phyloP scores from a whole-genome alignment of 805 yeast species.

The Candida suzukii region DNA sequence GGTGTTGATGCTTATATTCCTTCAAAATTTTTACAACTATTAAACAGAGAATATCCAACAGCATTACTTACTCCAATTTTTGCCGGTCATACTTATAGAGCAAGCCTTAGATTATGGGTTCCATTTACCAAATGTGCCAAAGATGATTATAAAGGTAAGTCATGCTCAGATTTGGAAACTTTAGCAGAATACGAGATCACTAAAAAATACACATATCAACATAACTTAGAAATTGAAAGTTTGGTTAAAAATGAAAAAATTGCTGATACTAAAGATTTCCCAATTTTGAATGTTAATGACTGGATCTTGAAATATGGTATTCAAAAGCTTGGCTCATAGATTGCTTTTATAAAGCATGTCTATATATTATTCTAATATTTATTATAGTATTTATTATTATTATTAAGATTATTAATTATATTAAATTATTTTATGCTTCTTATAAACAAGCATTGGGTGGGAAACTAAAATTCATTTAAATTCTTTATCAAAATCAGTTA shows the following conservation, averaged over 20 bases:
- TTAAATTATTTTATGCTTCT: no score
- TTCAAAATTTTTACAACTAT: constrained; percentile 23
- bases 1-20: constrained; percentile 47
- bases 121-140: constrained; percentile 11
- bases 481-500: constrained; percentile 47
- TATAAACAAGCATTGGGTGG: no score
- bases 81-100: constrained; percentile 18
- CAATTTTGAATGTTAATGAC: not conserved
- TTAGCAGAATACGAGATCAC: constrained; percentile 21
- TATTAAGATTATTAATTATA: no score
- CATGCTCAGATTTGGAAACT: constrained; percentile 22
- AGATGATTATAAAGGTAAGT: constrained; percentile 16
- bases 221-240: not conserved
- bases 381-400: no score
- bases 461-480: constrained; percentile 15
- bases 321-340: no score
- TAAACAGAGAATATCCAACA: constrained; percentile 31
- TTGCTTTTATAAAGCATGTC: no score
- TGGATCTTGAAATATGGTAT: not conserved
- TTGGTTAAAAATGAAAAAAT: not conserved
- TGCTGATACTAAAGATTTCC: not conserved
- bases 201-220: constrained; percentile 4
- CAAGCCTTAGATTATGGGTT: constrained; percentile 17
- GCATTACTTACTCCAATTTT: constrained; percentile 11
- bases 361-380: no score